phyloP scores from a whole-genome alignment of 208 protist genomes.

The Crithidia brevicula region DNA sequence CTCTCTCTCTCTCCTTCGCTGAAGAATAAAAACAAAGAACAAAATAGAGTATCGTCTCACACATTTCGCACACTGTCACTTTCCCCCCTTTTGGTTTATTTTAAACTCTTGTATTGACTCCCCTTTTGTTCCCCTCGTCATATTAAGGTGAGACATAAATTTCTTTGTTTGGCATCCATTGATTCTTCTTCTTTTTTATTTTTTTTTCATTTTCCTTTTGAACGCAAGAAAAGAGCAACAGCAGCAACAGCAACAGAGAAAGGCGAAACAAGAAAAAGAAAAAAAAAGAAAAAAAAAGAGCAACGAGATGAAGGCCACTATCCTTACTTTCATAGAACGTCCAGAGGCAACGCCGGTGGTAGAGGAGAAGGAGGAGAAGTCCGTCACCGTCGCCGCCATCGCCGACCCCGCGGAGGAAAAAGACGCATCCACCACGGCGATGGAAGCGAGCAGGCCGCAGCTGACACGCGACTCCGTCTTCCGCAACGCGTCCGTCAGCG shows the following conservation, averaged over 20 bases:
- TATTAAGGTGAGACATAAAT: too few relatives aligned
- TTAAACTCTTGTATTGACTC: neutral
- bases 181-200: neutral
- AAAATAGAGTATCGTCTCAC: too few relatives aligned
- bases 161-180: neutral
- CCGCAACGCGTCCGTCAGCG: neutral
- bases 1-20: neutral
- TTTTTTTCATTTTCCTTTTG: neutral
- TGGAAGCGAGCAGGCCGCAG: neutral
- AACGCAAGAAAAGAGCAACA: too few relatives aligned
- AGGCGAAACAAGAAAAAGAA: too few relatives aligned
- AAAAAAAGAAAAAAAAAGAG: too few relatives aligned
- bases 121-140: neutral
- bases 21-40: neutral
- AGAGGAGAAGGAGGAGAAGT: too few relatives aligned
- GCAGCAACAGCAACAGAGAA: too few relatives aligned
- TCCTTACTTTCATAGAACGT: neutral
- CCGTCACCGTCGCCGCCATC: neutral
- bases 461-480: neutral
- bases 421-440: neutral
- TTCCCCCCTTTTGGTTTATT: too few relatives aligned
- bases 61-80: too few relatives aligned
- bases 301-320: constrained; percentile 2
- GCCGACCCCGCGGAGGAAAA: neutral
- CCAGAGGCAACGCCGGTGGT: too few relatives aligned